Base-by-base conservation (phyloP, 2,329 filamentous ascomycete species). In the Fusarium marasasianum region DNA sequence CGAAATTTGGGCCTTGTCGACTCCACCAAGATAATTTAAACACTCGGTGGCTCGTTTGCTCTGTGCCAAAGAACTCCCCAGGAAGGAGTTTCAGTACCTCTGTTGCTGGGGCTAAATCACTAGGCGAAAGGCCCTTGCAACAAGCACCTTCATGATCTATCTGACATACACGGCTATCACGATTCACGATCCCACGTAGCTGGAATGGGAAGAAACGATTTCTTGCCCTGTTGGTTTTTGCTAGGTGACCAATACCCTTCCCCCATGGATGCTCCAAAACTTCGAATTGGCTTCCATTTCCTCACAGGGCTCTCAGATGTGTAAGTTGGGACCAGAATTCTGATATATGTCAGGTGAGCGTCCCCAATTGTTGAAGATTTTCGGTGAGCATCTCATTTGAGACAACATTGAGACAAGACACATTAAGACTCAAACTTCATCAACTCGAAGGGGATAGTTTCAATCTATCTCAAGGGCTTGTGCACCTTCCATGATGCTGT, bases 231-330 rank as follows among this genome's bases (percentile, higher is more conserved):
- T 48, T 66, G 43, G 41, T 33, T 58, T 69, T 53, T 62, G 47
- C 58, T 40, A 33, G 48, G 68, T 74, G 68, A 68, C 54, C 63
- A 72, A 57, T 63, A 40, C 59, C 40, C 53, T 50, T 53, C 35
- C 40, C 40, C 44, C 41, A 63, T 57, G 40, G 48, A 73, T 41
- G 57, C 54, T 68, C 50, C 63, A 55, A 54, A 60, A 41, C 38
- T 69, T 72, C 68, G 68, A 74, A 63, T 64, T 71, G 54, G 31
- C 68, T 74, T 72, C 72, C 41, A 53, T 65, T 72, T 69, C 59
- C 56, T 67, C 55, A 22, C 43, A 56, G 55, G 57, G 40, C 37
- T 58, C 53, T 69, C 57, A 57, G 58, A 43, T 55, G 73, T 75
- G 43, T 61, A 66, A 75, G 61, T 58, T 70, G 40, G 43, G 57